phyloP scores from a whole-genome alignment of 768 basidiomycete species.

The Tricholoma saponaceum region DNA sequence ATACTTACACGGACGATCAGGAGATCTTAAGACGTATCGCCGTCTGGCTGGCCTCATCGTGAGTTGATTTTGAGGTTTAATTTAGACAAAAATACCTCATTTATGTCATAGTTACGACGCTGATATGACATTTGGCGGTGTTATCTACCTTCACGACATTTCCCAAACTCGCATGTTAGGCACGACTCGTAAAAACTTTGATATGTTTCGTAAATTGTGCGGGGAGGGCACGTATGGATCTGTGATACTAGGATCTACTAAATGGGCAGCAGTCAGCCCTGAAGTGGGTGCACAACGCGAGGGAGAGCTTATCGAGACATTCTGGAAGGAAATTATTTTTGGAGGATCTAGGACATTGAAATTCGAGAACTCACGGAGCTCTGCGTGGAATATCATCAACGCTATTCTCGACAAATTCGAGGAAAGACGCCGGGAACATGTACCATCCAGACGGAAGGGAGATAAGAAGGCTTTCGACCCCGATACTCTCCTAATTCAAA shows the following conservation, averaged over 20 bases:
- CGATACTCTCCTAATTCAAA: conserved; percentile 10
- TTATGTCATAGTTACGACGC: not conserved
- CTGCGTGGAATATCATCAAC: not conserved
- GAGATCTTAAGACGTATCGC: conserved; percentile 10
- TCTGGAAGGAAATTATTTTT: conserved; percentile 6
- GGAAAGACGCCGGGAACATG: too few species aligned
- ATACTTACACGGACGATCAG: conserved; percentile 7
- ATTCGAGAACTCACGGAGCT: not conserved
- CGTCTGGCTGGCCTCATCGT: conserved; percentile 11
- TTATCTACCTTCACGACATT: conserved; percentile 11
- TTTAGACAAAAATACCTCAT: not conserved
- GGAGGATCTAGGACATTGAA: conserved; percentile 2
- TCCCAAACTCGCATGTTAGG: conserved; percentile 2
- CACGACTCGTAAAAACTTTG: conserved; percentile 1
- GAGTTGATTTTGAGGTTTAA: not conserved
- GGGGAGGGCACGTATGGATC: not conserved
- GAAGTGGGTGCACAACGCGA: not conserved
- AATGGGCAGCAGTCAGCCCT: not conserved
- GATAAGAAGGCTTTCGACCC: too few species aligned
- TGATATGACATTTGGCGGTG: conserved; percentile 6
- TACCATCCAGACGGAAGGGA: too few species aligned
- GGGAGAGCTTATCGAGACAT: not conserved
- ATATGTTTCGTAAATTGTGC: conserved; percentile 9
- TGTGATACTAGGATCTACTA: conserved; percentile 8
- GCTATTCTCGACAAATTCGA: not conserved